Conservation (phyloP, 2,329 filamentous ascomycete genomes). For the Fusarium albosuccineum region DNA sequence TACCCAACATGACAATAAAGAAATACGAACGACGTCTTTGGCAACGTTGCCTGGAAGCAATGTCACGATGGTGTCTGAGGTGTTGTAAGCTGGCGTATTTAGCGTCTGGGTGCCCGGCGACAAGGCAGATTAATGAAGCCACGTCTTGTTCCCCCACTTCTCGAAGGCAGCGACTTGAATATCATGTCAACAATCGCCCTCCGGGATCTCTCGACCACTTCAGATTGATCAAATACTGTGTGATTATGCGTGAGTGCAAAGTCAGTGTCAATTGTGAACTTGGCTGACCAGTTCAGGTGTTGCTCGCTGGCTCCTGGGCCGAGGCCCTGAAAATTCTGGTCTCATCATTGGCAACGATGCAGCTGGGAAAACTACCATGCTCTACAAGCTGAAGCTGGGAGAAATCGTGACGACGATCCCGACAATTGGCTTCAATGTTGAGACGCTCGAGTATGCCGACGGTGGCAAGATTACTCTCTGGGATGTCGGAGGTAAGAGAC, state of each 20-base stretch:
- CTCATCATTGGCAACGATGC: slow-evolving; percentile 43
- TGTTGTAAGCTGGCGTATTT: background rate
- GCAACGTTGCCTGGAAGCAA: background rate
- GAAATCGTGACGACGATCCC: slow-evolving; percentile 95
- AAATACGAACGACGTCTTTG: background rate
- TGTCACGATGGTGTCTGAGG: background rate
- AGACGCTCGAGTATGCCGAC: slow-evolving; percentile 68
- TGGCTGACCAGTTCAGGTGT: slow-evolving; percentile 32
- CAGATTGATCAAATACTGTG: background rate
- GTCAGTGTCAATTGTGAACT: rapidly evolving
- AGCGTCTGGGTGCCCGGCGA: slow-evolving; percentile 9
- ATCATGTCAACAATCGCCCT: background rate
- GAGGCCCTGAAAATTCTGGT: slow-evolving; percentile 33
- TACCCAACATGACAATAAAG: slow-evolving; percentile 20
- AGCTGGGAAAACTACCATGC: slow-evolving; percentile 79
- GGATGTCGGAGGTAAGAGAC: slow-evolving; percentile 47
- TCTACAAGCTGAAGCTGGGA: slow-evolving; percentile 88
- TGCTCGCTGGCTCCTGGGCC: slow-evolving; percentile 40
- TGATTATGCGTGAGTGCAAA: slow-evolving; percentile 35
- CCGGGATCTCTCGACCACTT: background rate
- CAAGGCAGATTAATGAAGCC: slow-evolving; percentile 38
- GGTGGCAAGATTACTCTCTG: slow-evolving; percentile 44
- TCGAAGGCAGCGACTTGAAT: slow-evolving; percentile 40
- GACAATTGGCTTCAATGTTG: slow-evolving; percentile 95
- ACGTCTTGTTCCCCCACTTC: slow-evolving; percentile 37